Percentiles rank a stretch among this genome's conserved stretches.
Conservation (phyloP, 2,329 filamentous ascomycete species). For the Colletotrichum sp. region DNA sequence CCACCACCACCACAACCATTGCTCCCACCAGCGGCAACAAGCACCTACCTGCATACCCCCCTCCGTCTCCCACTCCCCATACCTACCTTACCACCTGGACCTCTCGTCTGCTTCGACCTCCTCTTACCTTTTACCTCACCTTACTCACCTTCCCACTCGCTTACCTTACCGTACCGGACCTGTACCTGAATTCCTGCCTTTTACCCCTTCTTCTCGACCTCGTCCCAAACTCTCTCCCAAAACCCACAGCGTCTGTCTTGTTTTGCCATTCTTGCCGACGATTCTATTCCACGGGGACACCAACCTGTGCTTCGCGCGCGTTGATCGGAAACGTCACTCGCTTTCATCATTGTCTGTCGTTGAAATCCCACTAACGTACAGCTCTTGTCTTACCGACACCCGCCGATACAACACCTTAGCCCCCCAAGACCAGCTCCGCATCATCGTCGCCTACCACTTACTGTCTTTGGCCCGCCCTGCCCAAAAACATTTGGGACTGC, state of each 20-base stretch:
- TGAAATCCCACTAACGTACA: constrained; percentile 20
- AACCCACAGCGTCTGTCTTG: background rate
- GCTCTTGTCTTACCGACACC: constrained; percentile 19
- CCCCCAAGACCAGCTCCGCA: constrained; percentile 14
- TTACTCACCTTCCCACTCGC: constrained; percentile 6
- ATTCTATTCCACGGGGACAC: background rate
- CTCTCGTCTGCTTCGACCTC: constrained; percentile 1
- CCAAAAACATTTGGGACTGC: background rate
- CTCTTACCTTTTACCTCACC: background rate
- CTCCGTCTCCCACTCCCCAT: background rate
- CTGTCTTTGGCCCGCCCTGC: constrained; percentile 8
- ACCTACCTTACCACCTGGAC: background rate
- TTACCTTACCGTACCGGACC: constrained; percentile 2
- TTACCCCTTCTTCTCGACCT: background rate
- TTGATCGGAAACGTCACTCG: constrained; percentile 20
- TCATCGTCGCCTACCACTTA: constrained; percentile 15
- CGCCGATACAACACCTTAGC: background rate
- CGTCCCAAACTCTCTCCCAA: background rate
- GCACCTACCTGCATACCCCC: background rate
- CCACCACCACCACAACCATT: background rate
- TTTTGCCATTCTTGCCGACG: background rate
- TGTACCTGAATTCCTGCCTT: background rate
- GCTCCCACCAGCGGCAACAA: background rate
- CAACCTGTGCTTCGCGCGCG: constrained; percentile 1
- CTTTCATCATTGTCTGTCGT: constrained; percentile 18